Evolutionary conservation across 2,329 filamentous ascomycete species (phyloP), one percentile per base, ranked within the genome.

Genomic region (Juglanconis sp.): DNA sequence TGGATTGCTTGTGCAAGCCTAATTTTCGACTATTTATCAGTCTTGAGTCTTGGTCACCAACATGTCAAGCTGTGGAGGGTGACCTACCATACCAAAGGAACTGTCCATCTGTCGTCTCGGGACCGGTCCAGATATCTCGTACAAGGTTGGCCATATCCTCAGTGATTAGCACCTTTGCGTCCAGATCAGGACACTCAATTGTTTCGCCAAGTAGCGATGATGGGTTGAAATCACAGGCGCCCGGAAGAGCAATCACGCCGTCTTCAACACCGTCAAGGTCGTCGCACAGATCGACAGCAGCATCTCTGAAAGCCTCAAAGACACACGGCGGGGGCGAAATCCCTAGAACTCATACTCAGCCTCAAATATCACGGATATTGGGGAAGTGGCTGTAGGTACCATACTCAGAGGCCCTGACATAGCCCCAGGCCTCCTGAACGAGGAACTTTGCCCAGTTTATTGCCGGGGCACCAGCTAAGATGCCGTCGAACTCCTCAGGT

Each of bases 401-500:
- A 5, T 52, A 49, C 38, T 44, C 15, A 4, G 30, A 49, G 13
- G 56, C 48, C 56, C 66, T 57, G 24, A 52, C 70, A 75, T 78
- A 76, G 3, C 70, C 66, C 70, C 68, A 72, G 40, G 63, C 53
- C 8, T 63, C 35, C 4, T 55, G 50, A 1, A 62, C 40, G 7
- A 65, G 48, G 17, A 69, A 40, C 76, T 76, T 74, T 77, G 31
- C 17, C 60, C 67, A 66, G 40, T 74, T 66, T 4, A 77, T 63
- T 30, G 63, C 80, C 11, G 77, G 74, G 2, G 72, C 74, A 1
- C 80, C 81, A 7, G 82, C 77, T 0, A 84, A 70, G 13, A 83
- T 77, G 10, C 83, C 84, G 61, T 86, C 82, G 61, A 86, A 85
- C 57, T 83, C 81, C 8, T 80, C 72, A 0, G 82, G 81, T 64